Evolutionary conservation across 129 eudicot genomes (phyloP), one percentile per base, ranked within the genome.

Genomic region (Lactuca sativa): DNA sequence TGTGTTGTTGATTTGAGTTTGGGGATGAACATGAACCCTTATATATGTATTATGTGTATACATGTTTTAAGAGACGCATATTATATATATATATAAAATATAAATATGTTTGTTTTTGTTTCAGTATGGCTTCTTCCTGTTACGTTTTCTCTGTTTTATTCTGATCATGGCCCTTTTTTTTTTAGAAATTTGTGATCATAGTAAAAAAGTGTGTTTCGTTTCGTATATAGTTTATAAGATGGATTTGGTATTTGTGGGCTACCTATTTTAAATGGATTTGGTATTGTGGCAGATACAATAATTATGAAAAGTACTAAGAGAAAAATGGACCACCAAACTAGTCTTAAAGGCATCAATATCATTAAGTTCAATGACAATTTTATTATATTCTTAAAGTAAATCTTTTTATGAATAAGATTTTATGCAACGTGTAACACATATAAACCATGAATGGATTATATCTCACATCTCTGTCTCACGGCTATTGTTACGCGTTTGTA

Each of bases 1-100:
- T 67, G 56, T 76, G 79, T 48, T 69, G 11, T 62, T 61, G 61
- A 61, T 61, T 69, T 60, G 61, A 61, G 69, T 69, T 60, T 61
- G 64, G 55, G 64, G 48, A 72, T 61, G 60, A 61, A 69, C 49
- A 72, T 61, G 60, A 61, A 69, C 49, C 58, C 37, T 69, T 11
- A 40, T 6, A 40, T 47, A 47, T 47, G 34, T 52, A 49, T 38
- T 52, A 25, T 76, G 81, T 69, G 76, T 69, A 54, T 54, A 67
- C 14, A 37, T 75, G 6, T 69, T 69, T 31, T 60, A 60, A 51
- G 55, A 67, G 69, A 61, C 31, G 61, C 51, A 18, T 44, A 67
- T 2, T 67, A 14, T 75, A 34, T 75, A 11, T 75, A 11, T 21
- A 61, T 14, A 62, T 34, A 16, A 33, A 33, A 33, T 36, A 72